A percentile compares a stretch with the other conserved stretches of the same genome.
These are phyloP conservation scores for Acmispon strigosus DNA, from an alignment of 306 rosid species.

Conservation along the genomic window DNA sequence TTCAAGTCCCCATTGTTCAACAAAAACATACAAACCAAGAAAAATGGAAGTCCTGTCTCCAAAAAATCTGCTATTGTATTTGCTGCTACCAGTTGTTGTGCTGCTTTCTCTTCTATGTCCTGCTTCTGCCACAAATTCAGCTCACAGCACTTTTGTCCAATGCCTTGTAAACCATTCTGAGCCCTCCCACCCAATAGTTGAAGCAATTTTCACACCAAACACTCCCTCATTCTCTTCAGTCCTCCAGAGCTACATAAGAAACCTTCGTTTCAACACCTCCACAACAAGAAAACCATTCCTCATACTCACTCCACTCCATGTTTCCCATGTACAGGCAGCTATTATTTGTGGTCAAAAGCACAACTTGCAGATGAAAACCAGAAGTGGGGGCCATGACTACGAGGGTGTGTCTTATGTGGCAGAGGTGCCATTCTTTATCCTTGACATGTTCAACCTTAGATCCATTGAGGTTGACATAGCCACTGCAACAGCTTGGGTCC, in stretches of 20 bases:
- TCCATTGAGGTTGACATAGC: slow-evolving; percentile 28
- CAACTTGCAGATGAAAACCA: slow-evolving; percentile 38
- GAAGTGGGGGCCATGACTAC: slow-evolving; percentile 60
- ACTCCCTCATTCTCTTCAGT: slow-evolving; percentile 39
- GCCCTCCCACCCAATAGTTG: slow-evolving; percentile 29
- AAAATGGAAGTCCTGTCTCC: not conserved
- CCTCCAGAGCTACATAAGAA: slow-evolving; percentile 43
- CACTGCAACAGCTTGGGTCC: slow-evolving; percentile 31
- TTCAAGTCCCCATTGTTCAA: not conserved
- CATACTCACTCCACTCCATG: slow-evolving; percentile 39
- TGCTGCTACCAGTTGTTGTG: not conserved
- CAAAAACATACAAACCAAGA: too few relatives aligned
- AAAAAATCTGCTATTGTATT: not conserved
- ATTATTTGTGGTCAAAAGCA: slow-evolving; percentile 36
- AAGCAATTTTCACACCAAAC: slow-evolving; percentile 31
- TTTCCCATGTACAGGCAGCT: slow-evolving; percentile 39
- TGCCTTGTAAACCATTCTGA: slow-evolving; percentile 31
- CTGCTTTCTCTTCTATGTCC: not conserved
- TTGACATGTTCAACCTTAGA: slow-evolving; percentile 55
- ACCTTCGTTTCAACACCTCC: slow-evolving; percentile 57
- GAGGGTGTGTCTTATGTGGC: slow-evolving; percentile 48
- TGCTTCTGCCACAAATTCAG: not conserved
- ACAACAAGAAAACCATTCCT: slow-evolving; percentile 42
- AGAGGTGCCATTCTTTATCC: slow-evolving; percentile 35
- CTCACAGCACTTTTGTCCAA: slow-evolving; percentile 21